A percentile compares a stretch with the other conserved stretches of the same genome.
Conservation (phyloP, 2,329 filamentous ascomycete species). For the Penicillium freii region DNA sequence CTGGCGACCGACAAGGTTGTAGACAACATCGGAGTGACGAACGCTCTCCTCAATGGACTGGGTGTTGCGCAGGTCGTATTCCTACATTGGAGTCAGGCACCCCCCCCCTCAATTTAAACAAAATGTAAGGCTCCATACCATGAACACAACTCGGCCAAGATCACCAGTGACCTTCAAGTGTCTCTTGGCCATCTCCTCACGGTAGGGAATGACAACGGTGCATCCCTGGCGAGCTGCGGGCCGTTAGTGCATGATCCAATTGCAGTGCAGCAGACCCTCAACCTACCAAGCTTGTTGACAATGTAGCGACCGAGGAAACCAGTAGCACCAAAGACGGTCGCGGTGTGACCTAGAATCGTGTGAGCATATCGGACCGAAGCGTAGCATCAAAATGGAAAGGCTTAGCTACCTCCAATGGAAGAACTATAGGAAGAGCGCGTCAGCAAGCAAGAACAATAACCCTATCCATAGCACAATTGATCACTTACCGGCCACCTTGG, state of each 20-base stretch:
- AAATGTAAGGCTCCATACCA: conserved; percentile 51
- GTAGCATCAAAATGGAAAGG: conserved; percentile 19
- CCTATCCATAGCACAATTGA: conserved; percentile 14
- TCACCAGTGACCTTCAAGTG: conserved; percentile 97
- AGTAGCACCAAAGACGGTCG: conserved; percentile 95
- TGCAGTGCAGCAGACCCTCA: background rate
- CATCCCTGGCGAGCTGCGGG: conserved; percentile 80
- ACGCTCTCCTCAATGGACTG: conserved; percentile 95
- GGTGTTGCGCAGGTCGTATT: conserved; percentile 93
- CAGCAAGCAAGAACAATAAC: conserved; percentile 21
- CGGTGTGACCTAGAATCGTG: conserved; percentile 72
- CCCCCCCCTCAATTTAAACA: background rate
- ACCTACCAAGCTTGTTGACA: conserved; percentile 82
- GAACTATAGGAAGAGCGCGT: conserved; percentile 55
- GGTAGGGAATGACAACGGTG: conserved; percentile 87
- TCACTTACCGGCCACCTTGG: conserved; percentile 79
- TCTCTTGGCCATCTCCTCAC: conserved; percentile 96
- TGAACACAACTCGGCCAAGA: conserved; percentile 81
- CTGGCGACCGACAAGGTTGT: conserved; percentile 90
- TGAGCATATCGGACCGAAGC: conserved; percentile 27
- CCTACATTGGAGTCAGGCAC: conserved; percentile 50
- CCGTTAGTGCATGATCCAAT: conserved; percentile 24
- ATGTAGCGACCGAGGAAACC: conserved; percentile 96
- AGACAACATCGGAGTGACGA: conserved; percentile 93
- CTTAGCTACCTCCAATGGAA: conserved; percentile 72